Percentiles rank a stretch among this genome's conserved stretches.
phyloP scores from a whole-genome alignment of 257 asterid species.

The Plantago major region DNA sequence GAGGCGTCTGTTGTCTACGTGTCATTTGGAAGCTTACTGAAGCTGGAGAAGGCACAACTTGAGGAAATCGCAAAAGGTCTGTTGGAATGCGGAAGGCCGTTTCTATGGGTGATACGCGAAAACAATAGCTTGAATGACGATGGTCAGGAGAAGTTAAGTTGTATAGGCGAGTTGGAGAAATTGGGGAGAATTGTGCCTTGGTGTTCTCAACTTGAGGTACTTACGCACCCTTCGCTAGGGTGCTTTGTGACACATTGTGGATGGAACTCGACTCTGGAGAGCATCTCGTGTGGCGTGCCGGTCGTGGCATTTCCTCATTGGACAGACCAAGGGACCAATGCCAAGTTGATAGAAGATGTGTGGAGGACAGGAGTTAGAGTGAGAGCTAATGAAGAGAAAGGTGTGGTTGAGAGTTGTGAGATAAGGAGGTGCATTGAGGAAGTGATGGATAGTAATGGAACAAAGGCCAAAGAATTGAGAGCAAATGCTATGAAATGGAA shows the following conservation, averaged over 20 bases:
- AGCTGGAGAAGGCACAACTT: slow-evolving; percentile 24
- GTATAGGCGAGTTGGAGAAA: slow-evolving; percentile 25
- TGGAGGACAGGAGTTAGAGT: slow-evolving; percentile 54
- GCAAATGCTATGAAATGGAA: slow-evolving; percentile 32
- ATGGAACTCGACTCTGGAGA: slow-evolving; percentile 63
- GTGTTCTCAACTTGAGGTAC: slow-evolving; percentile 61
- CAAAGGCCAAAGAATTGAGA: slow-evolving; percentile 30
- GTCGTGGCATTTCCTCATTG: slow-evolving; percentile 48
- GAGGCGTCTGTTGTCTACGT: slow-evolving; percentile 50
- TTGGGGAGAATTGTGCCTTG: slow-evolving; percentile 47
- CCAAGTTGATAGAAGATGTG: slow-evolving; percentile 49
- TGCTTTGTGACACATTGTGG: slow-evolving; percentile 65
- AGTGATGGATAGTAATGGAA: slow-evolving; percentile 37
- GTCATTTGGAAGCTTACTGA: slow-evolving; percentile 54
- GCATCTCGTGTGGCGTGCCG: slow-evolving; percentile 36
- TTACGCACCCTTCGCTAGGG: slow-evolving; percentile 44
- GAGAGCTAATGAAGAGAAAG: slow-evolving; percentile 9
- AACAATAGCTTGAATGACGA: slow-evolving; percentile 11
- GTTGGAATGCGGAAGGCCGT: slow-evolving; percentile 33
- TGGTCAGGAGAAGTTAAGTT: slow-evolving; percentile 15
- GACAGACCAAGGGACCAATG: slow-evolving; percentile 53
- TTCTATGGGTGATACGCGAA: slow-evolving; percentile 52
- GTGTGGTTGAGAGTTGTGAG: slow-evolving; percentile 42
- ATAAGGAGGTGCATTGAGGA: slow-evolving; percentile 43
- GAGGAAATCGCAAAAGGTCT: slow-evolving; percentile 52